Evolutionary conservation across 352 stramenopile species (phyloP).

Genomic region (Globisporangium cystogenes): DNA sequence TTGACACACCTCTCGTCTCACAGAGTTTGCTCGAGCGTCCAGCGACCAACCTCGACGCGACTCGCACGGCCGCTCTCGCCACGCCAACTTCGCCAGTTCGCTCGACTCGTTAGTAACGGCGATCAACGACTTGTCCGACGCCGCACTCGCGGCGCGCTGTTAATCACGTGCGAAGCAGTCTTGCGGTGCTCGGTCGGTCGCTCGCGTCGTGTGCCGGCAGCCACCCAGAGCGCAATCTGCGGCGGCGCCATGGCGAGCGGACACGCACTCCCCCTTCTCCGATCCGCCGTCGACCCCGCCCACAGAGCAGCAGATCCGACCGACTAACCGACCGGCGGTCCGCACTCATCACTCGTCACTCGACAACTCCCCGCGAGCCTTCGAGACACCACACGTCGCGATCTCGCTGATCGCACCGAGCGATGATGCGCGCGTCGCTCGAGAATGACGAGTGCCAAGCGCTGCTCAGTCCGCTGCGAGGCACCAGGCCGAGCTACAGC

Average conservation of each 20-base stretch:
- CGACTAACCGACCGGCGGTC: too few species aligned
- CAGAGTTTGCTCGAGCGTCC: background rate
- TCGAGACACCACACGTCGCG: conserved; percentile 1
- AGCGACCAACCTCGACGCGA: background rate
- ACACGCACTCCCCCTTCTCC: background rate
- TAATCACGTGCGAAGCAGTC: background rate
- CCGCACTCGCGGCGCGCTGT: background rate
- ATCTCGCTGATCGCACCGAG: background rate
- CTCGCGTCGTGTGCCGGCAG: background rate
- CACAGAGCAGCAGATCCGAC: too few species aligned
- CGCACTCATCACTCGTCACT: background rate
- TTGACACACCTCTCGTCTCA: background rate
- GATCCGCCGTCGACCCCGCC: too few species aligned
- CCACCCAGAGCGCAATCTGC: background rate
- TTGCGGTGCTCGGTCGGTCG: too few species aligned
- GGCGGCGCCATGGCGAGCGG: background rate
- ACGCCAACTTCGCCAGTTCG: background rate
- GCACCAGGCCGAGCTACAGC: conserved; percentile 2
- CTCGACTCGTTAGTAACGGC: background rate
- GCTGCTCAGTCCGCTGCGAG: conserved; percentile 6
- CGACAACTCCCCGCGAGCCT: background rate
- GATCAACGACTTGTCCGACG: background rate
- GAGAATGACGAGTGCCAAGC: conserved; percentile 5
- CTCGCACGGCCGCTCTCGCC: too few species aligned
- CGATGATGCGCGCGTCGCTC: conserved; percentile 7